Conservation (phyloP, 257 asterid species). For the Nyctanthes arbortristis region DNA sequence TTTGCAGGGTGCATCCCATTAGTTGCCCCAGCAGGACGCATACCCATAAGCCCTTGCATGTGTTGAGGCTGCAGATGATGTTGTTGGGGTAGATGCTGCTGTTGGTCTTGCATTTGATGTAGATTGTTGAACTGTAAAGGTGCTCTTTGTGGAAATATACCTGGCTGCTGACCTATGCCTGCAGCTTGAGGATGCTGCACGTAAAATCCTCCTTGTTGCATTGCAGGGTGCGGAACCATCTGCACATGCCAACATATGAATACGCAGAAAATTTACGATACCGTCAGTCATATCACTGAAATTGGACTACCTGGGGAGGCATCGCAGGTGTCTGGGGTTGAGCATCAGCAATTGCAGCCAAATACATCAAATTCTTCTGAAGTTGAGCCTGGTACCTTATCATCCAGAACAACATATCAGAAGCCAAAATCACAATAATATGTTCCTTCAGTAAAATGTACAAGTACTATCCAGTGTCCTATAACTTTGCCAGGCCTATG, state of each 20-base stretch:
- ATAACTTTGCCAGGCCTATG: neutral
- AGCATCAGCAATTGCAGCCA: constrained; percentile 95
- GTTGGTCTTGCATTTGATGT: constrained; percentile 55
- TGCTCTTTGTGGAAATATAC: constrained; percentile 54
- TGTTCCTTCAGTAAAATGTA: neutral
- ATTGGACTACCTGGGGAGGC: constrained; percentile 84
- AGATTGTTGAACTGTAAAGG: constrained; percentile 48
- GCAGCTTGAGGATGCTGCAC: constrained; percentile 83
- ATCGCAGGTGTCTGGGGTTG: constrained; percentile 83
- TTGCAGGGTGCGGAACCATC: constrained; percentile 64
- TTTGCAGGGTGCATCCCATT: constrained; percentile 45
- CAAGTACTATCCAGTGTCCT: neutral
- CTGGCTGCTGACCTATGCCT: constrained; percentile 67
- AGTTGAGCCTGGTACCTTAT: constrained; percentile 89
- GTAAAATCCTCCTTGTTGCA: constrained; percentile 79
- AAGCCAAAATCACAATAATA: neutral
- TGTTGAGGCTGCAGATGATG: constrained; percentile 38
- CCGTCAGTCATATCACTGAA: neutral
- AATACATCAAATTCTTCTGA: constrained; percentile 90
- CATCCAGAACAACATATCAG: constrained; percentile 17
- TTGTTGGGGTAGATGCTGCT: constrained; percentile 48
- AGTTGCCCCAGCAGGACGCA: constrained; percentile 50
- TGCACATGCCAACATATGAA: constrained; percentile 35
- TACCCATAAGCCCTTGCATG: constrained; percentile 42
- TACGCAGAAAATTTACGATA: constrained; percentile 1